phyloP scores from a whole-genome alignment of 768 basidiomycete species.

The Mycena chlorophos region DNA sequence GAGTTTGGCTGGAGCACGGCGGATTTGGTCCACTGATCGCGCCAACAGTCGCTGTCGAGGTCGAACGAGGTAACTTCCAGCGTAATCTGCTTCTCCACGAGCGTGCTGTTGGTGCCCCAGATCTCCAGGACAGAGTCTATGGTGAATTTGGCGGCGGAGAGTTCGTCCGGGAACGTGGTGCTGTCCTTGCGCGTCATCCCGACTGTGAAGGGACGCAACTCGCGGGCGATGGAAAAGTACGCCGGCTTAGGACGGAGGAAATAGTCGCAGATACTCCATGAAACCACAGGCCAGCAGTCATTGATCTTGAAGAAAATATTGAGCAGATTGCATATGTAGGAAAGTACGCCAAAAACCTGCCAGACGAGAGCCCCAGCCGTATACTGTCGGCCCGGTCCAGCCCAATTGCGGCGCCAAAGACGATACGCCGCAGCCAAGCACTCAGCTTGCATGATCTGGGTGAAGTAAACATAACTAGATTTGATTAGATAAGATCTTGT shows the following conservation, averaged over 20 bases:
- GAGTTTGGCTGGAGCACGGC: conserved; percentile 68
- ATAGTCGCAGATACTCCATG: conserved; percentile 93
- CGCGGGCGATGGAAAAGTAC: conserved; percentile 83
- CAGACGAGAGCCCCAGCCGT: conserved; percentile 92
- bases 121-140: conserved; percentile 72
- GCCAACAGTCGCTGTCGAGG: conserved; percentile 58
- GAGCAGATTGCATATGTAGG: background rate
- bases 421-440: conserved; percentile 84
- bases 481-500: conserved; percentile 4
- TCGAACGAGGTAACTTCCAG: conserved; percentile 70
- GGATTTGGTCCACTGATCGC: conserved; percentile 47
- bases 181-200: conserved; percentile 82
- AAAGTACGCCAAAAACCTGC: conserved; percentile 59
- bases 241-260: conserved; percentile 92
- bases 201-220: conserved; percentile 77
- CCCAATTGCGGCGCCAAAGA: conserved; percentile 90
- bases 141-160: conserved; percentile 65
- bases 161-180: conserved; percentile 54
- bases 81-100: conserved; percentile 55
- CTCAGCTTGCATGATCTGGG: conserved; percentile 96
- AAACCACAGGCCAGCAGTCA: conserved; percentile 92
- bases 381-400: conserved; percentile 80
- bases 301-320: conserved; percentile 53
- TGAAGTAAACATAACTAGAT: conserved; percentile 84
- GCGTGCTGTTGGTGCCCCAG: conserved; percentile 85